phyloP scores from a whole-genome alignment of 768 basidiomycete genomes.

The Clathrus columnatus region DNA sequence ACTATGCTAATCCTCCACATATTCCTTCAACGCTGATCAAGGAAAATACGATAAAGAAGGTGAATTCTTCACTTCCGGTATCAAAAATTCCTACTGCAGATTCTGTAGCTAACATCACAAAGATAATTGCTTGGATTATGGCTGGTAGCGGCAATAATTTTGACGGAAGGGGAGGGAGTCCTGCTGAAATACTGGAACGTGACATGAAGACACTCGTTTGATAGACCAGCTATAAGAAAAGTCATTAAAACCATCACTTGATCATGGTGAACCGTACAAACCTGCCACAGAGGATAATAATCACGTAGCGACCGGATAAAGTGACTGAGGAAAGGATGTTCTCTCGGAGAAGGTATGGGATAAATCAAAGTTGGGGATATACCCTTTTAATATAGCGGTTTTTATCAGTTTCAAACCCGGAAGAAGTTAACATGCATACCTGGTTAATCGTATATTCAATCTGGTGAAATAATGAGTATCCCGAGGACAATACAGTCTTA shows the following conservation, averaged over 20 bases:
- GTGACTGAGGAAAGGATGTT: conserved; percentile 55
- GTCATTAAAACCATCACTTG: not conserved
- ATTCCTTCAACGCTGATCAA: conserved; percentile 85
- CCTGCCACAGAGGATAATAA: conserved; percentile 96
- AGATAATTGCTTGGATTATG: conserved; percentile 59
- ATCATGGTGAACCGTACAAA: conserved; percentile 20
- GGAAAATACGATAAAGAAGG: conserved; percentile 57
- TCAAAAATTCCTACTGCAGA: conserved; percentile 59
- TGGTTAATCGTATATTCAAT: conserved; percentile 92
- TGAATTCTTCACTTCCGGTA: conserved; percentile 26
- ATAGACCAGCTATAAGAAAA: conserved; percentile 55
- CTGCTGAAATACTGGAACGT: conserved; percentile 81
- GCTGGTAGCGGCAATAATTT: conserved; percentile 67
- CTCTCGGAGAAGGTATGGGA: conserved; percentile 59
- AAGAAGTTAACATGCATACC: conserved; percentile 25
- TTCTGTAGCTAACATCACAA: conserved; percentile 54
- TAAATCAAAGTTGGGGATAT: conserved; percentile 86
- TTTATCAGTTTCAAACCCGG: not conserved
- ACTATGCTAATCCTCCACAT: conserved; percentile 92
- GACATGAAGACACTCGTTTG: conserved; percentile 91
- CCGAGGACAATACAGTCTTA: not conserved
- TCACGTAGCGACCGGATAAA: conserved; percentile 81
- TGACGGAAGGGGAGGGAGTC: conserved; percentile 71
- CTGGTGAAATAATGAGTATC: conserved; percentile 31
- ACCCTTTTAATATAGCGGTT: conserved; percentile 39